phyloP scores from a whole-genome alignment of 2,329 filamentous ascomycete species.

The Raffaelea deltoideospora region DNA sequence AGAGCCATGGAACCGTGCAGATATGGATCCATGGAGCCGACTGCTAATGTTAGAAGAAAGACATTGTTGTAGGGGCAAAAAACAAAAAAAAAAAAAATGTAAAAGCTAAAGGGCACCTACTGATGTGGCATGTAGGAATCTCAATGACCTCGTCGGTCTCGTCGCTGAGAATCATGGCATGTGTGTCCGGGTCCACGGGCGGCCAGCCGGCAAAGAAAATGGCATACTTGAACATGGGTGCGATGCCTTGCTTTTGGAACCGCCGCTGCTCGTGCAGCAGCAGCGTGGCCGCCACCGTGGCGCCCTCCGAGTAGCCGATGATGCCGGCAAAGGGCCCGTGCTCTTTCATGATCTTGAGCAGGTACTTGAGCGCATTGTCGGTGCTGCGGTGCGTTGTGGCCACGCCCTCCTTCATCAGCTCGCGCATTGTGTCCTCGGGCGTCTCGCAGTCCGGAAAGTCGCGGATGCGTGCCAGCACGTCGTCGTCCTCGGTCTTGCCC shows the following conservation, averaged over 20 bases:
- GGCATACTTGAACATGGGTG: conserved; percentile 28
- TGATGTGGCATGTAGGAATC: conserved; percentile 36
- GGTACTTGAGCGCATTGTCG: conserved; percentile 23
- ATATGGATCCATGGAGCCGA: conserved; percentile 43
- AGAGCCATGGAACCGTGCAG: conserved; percentile 44
- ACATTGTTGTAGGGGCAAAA: too few species aligned
- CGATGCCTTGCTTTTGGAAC: conserved; percentile 16
- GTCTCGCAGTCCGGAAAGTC: conserved; percentile 36
- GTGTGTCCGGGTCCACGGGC: conserved; percentile 26
- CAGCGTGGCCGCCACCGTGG: conserved; percentile 36
- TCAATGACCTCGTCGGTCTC: conserved; percentile 33
- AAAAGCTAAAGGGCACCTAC: conserved; percentile 17
- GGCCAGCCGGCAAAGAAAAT: conserved; percentile 41
- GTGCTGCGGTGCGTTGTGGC: conserved; percentile 20
- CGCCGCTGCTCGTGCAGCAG: conserved; percentile 33
- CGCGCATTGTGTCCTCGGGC: conserved; percentile 39
- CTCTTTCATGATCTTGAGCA: conserved; percentile 29
- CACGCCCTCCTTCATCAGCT: conserved; percentile 22
- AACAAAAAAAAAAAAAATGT: neutral
- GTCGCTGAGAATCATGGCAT: conserved; percentile 31
- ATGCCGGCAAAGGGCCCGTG: conserved; percentile 34
- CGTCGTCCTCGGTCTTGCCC: conserved; percentile 24
- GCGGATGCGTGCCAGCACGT: conserved; percentile 34
- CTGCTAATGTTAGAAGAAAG: conserved; percentile 12
- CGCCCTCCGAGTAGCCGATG: conserved; percentile 46